These are phyloP conservation scores for Knoxia roxburghii DNA, from an alignment of 257 asterid genomes.

Conservation along the genomic window DNA sequence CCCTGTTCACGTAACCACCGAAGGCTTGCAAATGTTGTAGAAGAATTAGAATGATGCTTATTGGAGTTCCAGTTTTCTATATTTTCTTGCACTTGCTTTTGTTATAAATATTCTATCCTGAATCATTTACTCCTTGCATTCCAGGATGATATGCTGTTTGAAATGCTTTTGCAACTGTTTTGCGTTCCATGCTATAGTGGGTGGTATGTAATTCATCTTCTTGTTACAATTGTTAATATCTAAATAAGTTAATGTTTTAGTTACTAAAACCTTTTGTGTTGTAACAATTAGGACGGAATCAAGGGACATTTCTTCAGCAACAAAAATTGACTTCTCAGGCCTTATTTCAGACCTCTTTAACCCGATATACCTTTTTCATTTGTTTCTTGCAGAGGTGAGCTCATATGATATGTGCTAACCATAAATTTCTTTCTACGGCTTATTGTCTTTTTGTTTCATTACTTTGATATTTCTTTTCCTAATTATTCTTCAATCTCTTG, in stretches of 20 bases:
- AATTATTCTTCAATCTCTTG: slow-evolving; percentile 11
- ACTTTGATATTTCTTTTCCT: slow-evolving; percentile 1
- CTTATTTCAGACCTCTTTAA: slow-evolving; percentile 56
- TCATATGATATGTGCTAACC: neutral
- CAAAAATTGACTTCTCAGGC: slow-evolving; percentile 23
- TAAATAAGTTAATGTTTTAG: neutral
- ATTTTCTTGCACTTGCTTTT: neutral
- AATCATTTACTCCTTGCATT: slow-evolving; percentile 21
- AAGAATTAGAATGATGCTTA: neutral
- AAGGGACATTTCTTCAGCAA: slow-evolving; percentile 25
- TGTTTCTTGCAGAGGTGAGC: slow-evolving; percentile 79
- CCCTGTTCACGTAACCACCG: neutral
- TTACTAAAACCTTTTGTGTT: neutral
- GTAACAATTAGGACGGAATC: slow-evolving; percentile 33
- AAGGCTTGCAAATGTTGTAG: neutral
- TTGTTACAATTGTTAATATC: slow-evolving; percentile 6
- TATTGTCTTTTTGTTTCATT: slow-evolving; percentile 9
- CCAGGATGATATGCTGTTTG: slow-evolving; percentile 83
- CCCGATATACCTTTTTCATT: slow-evolving; percentile 69
- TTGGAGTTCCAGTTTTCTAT: neutral
- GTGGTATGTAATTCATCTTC: slow-evolving; percentile 36
- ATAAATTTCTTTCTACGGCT: neutral
- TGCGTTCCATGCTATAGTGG: slow-evolving; percentile 35
- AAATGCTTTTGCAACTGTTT: slow-evolving; percentile 72
- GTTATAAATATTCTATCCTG: slow-evolving; percentile 10